A percentile compares a stretch with the other conserved stretches of the same genome.
Conservation (phyloP, 352 stramenopile genomes). For the Pythium scleroteichum region DNA sequence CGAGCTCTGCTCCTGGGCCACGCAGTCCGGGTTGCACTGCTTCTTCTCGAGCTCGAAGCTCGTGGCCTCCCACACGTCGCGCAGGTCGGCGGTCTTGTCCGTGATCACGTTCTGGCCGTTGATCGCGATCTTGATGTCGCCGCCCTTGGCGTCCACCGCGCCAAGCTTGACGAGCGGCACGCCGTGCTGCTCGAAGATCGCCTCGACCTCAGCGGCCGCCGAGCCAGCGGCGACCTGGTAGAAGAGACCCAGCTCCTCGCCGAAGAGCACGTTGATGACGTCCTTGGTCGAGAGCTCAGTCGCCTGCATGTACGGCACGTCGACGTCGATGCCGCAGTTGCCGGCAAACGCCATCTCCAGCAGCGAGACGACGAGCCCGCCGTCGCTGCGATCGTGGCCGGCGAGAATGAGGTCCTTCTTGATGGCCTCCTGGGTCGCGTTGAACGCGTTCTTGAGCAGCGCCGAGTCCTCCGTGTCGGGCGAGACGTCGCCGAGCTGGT, state of each 20-base stretch:
- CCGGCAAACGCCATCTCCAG: conserved; percentile 99
- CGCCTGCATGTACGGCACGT: conserved; percentile 64
- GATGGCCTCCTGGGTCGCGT: conserved; percentile 92
- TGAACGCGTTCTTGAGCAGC: conserved; percentile 94
- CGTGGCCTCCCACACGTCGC: conserved; percentile 98
- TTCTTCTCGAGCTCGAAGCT: conserved; percentile 98
- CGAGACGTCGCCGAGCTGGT: conserved; percentile 79
- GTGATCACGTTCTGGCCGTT: conserved; percentile 79
- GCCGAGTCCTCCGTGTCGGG: conserved; percentile 94
- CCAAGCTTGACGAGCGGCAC: conserved; percentile 92
- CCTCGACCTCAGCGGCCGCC: conserved; percentile 69
- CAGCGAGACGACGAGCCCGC: conserved; percentile 94
- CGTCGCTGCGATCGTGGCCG: conserved; percentile 99
- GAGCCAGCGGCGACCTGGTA: conserved; percentile 90
- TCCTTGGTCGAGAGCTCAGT: conserved; percentile 49
- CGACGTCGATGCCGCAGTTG: conserved; percentile 95
- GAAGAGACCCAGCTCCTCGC: conserved; percentile 97
- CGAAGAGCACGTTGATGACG: conserved; percentile 90
- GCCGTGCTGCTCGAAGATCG: conserved; percentile 78
- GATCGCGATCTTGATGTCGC: conserved; percentile 90
- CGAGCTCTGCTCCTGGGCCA: conserved; percentile 92
- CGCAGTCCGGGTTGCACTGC: conserved; percentile 96
- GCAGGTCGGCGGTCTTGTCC: conserved; percentile 82
- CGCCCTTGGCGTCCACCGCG: conserved; percentile 71
- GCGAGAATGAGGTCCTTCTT: conserved; percentile 91